Evolutionary conservation across 345 rosid species (phyloP).

Genomic region (Arabis alpina): DNA sequence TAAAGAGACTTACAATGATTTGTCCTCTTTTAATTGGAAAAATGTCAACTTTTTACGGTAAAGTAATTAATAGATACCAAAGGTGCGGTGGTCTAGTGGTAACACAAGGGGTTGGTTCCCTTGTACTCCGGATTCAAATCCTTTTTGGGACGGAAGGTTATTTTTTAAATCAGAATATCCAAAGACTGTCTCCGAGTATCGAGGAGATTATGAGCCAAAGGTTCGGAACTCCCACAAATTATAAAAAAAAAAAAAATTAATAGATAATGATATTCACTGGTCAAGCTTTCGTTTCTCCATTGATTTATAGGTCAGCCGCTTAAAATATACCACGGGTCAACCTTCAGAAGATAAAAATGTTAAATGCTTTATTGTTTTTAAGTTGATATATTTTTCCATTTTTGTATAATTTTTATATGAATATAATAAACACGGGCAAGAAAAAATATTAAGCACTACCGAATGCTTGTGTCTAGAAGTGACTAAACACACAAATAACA

Average conservation of each 20-base stretch:
- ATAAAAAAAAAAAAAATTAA: background rate
- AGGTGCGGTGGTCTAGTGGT: too few species aligned
- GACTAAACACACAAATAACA: slow-evolving; percentile 10
- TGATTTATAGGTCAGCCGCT: slow-evolving; percentile 29
- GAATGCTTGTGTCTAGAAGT: background rate
- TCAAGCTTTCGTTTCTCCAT: slow-evolving; percentile 30
- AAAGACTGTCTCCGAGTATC: too few species aligned
- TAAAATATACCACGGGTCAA: slow-evolving; percentile 15
- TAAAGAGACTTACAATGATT: slow-evolving; percentile 38
- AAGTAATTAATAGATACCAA: slow-evolving; percentile 17
- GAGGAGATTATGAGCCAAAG: too few species aligned
- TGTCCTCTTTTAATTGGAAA: slow-evolving; percentile 29
- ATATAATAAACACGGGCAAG: background rate
- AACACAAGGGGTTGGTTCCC: too few species aligned
- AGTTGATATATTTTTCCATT: background rate
- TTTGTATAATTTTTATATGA: background rate
- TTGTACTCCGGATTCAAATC: too few species aligned
- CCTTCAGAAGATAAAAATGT: background rate
- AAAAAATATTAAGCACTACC: background rate
- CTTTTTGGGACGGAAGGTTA: too few species aligned
- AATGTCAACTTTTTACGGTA: slow-evolving; percentile 24
- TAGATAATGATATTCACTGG: slow-evolving; percentile 28
- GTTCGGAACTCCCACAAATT: too few species aligned
- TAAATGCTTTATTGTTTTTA: slow-evolving; percentile 4
- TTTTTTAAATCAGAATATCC: too few species aligned